Conservation (phyloP, 257 asterid species). For the Osmanthus fragrans region DNA sequence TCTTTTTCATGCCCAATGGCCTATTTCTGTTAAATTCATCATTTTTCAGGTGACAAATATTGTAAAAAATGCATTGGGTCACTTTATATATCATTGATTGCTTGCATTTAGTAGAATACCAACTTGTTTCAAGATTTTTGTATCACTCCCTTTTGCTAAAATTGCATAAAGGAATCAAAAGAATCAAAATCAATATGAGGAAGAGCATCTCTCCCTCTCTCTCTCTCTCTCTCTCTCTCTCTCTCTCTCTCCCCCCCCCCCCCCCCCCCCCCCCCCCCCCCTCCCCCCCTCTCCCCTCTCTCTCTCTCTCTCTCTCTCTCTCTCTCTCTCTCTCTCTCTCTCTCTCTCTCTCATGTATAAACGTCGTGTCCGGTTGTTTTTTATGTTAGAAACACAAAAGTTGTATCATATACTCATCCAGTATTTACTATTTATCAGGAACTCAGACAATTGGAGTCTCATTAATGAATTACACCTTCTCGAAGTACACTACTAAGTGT, state of each 20-base stretch:
- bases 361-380: background rate
- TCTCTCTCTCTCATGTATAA: no score
- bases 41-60: background rate
- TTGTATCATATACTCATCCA: background rate
- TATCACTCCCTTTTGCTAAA: background rate
- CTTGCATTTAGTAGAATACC: background rate
- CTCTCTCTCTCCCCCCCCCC: no score
- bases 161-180: background rate
- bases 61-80: background rate
- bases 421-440: background rate
- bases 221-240: no score
- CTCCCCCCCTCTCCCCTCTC: no score
- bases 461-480: background rate
- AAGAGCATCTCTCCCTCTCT: background rate
- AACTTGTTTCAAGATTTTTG: background rate
- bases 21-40: background rate
- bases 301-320: background rate
- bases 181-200: background rate
- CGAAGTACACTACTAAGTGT: background rate
- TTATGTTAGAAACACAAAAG: background rate
- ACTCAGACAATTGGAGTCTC: background rate
- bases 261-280: no score
- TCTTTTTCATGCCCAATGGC: background rate
- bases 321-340: background rate
- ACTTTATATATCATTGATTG: background rate